Percentiles rank a stretch among this genome's conserved stretches.
Conservation (phyloP, 805 yeast genomes). For the Cyberlindnera samutprakarnensis region DNA sequence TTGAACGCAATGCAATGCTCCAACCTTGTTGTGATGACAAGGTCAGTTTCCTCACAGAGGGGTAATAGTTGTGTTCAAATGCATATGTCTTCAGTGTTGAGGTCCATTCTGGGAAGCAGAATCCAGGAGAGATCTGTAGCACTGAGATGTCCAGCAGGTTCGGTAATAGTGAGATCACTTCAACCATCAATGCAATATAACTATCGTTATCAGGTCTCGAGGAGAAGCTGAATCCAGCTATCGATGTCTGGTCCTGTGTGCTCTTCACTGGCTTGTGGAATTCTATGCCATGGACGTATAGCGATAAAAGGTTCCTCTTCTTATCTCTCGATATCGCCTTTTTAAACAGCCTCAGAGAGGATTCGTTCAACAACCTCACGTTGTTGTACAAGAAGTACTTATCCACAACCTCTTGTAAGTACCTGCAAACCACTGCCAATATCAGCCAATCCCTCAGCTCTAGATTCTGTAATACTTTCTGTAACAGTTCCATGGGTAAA, state of each 20-base stretch:
- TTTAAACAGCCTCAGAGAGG: slow-evolving; percentile 23
- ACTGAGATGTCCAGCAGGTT: slow-evolving; percentile 35
- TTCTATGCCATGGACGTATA: slow-evolving; percentile 15
- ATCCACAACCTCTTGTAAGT: slow-evolving; percentile 29
- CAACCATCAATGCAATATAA: slow-evolving; percentile 31
- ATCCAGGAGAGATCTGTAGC: slow-evolving; percentile 42
- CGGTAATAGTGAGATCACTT: slow-evolving; percentile 38
- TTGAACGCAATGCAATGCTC: slow-evolving; percentile 45
- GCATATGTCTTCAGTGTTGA: slow-evolving; percentile 21
- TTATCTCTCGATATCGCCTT: slow-evolving; percentile 29
- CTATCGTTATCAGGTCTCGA: slow-evolving; percentile 14
- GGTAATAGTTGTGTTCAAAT: slow-evolving; percentile 19
- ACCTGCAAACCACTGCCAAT: slow-evolving; percentile 30
- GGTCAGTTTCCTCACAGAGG: slow-evolving; percentile 26
- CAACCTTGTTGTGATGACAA: slow-evolving; percentile 40
- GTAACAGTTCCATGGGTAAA: slow-evolving; percentile 36
- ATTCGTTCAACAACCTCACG: slow-evolving; percentile 22
- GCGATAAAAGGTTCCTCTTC: slow-evolving; percentile 17
- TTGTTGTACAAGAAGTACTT: slow-evolving; percentile 30
- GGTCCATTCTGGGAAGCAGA: slow-evolving; percentile 30
- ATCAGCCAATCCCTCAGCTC: slow-evolving; percentile 17
- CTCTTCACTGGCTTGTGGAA: slow-evolving; percentile 16
- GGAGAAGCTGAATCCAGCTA: slow-evolving; percentile 19
- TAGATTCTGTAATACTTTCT: slow-evolving; percentile 27
- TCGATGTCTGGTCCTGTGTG: slow-evolving; percentile 8